Conservation (phyloP, 1,139 yeast species). For the Candida frijolesensis region DNA sequence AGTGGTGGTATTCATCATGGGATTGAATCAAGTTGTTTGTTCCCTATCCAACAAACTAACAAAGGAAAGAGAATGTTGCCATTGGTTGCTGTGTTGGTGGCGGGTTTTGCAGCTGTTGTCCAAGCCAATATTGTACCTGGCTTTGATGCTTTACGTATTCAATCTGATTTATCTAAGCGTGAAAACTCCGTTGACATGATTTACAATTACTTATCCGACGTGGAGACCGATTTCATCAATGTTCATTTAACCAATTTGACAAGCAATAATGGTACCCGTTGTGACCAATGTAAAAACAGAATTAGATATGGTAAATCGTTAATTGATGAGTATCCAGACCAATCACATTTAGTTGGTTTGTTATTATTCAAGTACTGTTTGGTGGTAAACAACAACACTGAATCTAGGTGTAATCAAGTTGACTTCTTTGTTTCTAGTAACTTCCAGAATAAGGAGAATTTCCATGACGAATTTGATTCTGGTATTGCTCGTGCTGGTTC, state of each 20-base stretch:
- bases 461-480: slow-evolving; percentile 23
- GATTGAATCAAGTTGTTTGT: neutral
- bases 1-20: too few species aligned
- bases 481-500: slow-evolving; percentile 25
- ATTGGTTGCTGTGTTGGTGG: neutral
- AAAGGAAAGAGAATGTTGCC: neutral
- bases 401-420: slow-evolving; percentile 33
- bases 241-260: slow-evolving; percentile 29
- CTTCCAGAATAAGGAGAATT: slow-evolving; percentile 20
- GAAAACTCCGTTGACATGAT: slow-evolving; percentile 27
- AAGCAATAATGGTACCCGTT: slow-evolving; percentile 33
- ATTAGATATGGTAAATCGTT: slow-evolving; percentile 33
- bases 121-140: slow-evolving; percentile 25
- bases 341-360: slow-evolving; percentile 39
- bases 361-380: slow-evolving; percentile 41
- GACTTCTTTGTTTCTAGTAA: slow-evolving; percentile 45
- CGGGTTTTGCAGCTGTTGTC: slow-evolving; percentile 7
- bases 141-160: slow-evolving; percentile 18
- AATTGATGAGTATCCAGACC: slow-evolving; percentile 32
- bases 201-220: slow-evolving; percentile 25
- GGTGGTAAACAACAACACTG: slow-evolving; percentile 29
- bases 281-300: slow-evolving; percentile 40
- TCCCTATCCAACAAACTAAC: neutral
- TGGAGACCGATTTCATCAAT: slow-evolving; percentile 34
- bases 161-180: slow-evolving; percentile 22